Conservation (phyloP, 2,329 filamentous ascomycete genomes). For the Basipetospora chlamydospora region DNA sequence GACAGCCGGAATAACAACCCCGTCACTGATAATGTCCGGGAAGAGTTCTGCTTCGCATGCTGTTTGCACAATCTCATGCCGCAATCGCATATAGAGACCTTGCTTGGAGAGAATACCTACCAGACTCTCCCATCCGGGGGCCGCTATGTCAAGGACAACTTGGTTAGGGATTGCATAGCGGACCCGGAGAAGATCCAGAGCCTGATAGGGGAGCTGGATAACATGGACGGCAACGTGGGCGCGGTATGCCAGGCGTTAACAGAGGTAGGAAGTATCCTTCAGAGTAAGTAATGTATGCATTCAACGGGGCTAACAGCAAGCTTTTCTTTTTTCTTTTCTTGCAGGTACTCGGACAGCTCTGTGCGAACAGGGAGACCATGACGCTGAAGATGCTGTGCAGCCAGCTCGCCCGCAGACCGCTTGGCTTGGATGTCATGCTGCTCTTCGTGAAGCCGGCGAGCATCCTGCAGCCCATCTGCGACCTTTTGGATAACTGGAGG, state of each 20-base stretch:
- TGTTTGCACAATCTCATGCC: slow-evolving; percentile 75
- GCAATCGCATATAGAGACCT: slow-evolving; percentile 59
- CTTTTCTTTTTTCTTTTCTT: not conserved
- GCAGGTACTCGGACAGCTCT: slow-evolving; percentile 54
- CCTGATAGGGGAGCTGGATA: slow-evolving; percentile 69
- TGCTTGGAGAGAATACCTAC: slow-evolving; percentile 75
- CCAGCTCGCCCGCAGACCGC: slow-evolving; percentile 57
- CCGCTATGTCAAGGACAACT: slow-evolving; percentile 60
- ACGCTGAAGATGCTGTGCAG: slow-evolving; percentile 62
- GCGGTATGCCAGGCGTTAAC: slow-evolving; percentile 67
- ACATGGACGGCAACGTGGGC: slow-evolving; percentile 82
- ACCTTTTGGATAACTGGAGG: slow-evolving; percentile 62
- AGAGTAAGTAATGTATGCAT: not conserved
- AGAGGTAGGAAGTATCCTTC: slow-evolving; percentile 34
- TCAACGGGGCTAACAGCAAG: slow-evolving; percentile 6
- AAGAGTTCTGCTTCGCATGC: slow-evolving; percentile 80
- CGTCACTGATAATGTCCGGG: slow-evolving; percentile 42
- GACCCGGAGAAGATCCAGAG: slow-evolving; percentile 64
- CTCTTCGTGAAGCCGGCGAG: slow-evolving; percentile 57
- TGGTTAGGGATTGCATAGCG: slow-evolving; percentile 63
- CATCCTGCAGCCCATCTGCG: slow-evolving; percentile 61
- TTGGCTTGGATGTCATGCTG: slow-evolving; percentile 59
- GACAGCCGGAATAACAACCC: slow-evolving; percentile 41
- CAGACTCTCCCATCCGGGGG: slow-evolving; percentile 60
- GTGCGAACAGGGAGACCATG: slow-evolving; percentile 62